Evolutionary conservation across 305 asterid species (phyloP).

Genomic region (Solanum hybrid): DNA sequence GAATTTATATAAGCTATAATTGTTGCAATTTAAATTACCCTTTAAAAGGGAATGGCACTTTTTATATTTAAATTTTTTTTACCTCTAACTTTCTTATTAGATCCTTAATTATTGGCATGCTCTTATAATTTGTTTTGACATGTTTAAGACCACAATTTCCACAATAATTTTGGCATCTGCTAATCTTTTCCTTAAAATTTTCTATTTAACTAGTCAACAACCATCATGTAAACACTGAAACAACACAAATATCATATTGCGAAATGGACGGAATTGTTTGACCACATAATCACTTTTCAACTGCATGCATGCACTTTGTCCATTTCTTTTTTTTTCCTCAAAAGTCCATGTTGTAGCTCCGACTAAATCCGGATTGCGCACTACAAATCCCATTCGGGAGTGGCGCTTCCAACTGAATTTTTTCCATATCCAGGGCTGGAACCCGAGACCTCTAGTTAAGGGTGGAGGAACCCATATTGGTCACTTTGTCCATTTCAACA

Average conservation of each 20-base stretch:
- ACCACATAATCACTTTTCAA: neutral
- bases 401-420: too few relatives aligned
- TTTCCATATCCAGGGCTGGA: rapidly evolving
- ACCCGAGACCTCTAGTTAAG: too few relatives aligned
- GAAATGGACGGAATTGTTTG: neutral
- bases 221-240: neutral
- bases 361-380: too few relatives aligned
- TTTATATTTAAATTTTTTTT: neutral
- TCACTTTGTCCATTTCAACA: too few relatives aligned
- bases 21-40: neutral
- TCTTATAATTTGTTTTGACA: neutral
- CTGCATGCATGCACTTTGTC: neutral
- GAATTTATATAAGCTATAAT: neutral
- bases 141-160: neutral
- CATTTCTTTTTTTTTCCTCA: too few relatives aligned
- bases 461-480: too few relatives aligned
- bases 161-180: neutral
- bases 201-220: neutral
- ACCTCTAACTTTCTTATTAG: neutral
- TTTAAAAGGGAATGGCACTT: neutral
- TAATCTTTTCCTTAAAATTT: neutral
- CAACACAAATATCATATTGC: neutral
- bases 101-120: neutral
- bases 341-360: rapidly evolving
- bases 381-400: too few relatives aligned